phyloP scores from a whole-genome alignment of 1,284 basidiomycete genomes.

The Sanghuangporus weigelae region DNA sequence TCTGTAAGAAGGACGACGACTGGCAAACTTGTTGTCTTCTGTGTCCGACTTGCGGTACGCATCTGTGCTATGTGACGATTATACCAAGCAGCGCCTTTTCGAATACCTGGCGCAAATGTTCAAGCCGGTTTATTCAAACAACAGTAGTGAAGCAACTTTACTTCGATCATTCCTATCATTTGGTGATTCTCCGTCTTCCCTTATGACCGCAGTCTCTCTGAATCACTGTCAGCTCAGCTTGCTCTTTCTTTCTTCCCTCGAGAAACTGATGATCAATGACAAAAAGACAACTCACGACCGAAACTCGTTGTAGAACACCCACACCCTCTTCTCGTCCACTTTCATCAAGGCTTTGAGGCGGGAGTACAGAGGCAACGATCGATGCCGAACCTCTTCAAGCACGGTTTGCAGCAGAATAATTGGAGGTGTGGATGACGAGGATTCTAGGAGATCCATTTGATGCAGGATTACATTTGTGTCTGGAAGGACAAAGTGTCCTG shows the following conservation, averaged over 20 bases:
- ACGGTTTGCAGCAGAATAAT: conserved; percentile 94
- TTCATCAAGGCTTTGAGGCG: conserved; percentile 79
- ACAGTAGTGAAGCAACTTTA: conserved; percentile 28
- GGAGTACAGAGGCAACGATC: conserved; percentile 91
- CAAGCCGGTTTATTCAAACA: background rate
- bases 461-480: conserved; percentile 96
- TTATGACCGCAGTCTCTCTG: conserved; percentile 74
- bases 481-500: conserved; percentile 82
- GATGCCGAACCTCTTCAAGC: conserved; percentile 92
- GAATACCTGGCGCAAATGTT: conserved; percentile 54
- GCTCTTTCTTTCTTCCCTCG: too few species aligned
- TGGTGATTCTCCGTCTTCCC: conserved; percentile 71
- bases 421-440: conserved; percentile 65
- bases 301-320: conserved; percentile 93
- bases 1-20: conserved; percentile 82
- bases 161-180: conserved; percentile 94
- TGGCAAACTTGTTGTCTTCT: conserved; percentile 40
- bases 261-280: background rate
- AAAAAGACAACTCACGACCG: conserved; percentile 49
- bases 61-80: conserved; percentile 54
- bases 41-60: conserved; percentile 48
- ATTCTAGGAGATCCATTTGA: conserved; percentile 94
- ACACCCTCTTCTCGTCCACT: conserved; percentile 76
- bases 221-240: background rate
- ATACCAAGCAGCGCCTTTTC: conserved; percentile 84